These are phyloP conservation scores for Datisca glomerata DNA, from an alignment of 306 rosid genomes.

Conservation along the genomic window DNA sequence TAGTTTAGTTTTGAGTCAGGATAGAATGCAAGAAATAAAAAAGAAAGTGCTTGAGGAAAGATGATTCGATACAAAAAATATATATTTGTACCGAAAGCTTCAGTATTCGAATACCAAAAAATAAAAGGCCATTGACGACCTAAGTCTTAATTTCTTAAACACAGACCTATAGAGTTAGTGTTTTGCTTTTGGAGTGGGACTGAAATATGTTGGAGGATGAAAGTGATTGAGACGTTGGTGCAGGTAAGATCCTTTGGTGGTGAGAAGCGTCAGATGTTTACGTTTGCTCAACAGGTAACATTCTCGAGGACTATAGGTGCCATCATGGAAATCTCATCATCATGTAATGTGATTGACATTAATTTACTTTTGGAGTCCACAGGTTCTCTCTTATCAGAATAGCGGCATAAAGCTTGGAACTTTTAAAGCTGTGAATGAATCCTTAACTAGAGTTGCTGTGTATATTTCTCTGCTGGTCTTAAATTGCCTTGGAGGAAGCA, in stretches of 20 bases:
- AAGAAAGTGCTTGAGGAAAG: no score
- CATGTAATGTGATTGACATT: neutral
- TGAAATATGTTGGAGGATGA: no score
- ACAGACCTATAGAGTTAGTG: slow-evolving; percentile 2
- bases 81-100: no score
- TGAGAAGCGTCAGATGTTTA: slow-evolving; percentile 84
- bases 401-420: slow-evolving; percentile 87
- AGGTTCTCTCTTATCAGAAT: slow-evolving; percentile 82
- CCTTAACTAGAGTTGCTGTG: slow-evolving; percentile 84
- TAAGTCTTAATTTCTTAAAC: no score
- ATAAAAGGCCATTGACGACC: no score
- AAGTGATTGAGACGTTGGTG: slow-evolving; percentile 15
- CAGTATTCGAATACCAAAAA: no score
- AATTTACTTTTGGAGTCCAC: slow-evolving; percentile 20
- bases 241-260: slow-evolving; percentile 95
- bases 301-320: neutral
- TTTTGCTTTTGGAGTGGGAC: no score
- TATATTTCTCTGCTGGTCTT: slow-evolving; percentile 64
- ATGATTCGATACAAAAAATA: no score
- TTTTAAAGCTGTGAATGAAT: slow-evolving; percentile 78
- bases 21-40: no score
- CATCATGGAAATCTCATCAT: neutral
- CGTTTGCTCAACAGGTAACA: slow-evolving; percentile 68
- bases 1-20: no score
- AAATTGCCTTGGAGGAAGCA: slow-evolving; percentile 92